Evolutionary conservation across 371 early-diverging fungal genomes (phyloP).

Genomic region (Mycotypha africana): DNA sequence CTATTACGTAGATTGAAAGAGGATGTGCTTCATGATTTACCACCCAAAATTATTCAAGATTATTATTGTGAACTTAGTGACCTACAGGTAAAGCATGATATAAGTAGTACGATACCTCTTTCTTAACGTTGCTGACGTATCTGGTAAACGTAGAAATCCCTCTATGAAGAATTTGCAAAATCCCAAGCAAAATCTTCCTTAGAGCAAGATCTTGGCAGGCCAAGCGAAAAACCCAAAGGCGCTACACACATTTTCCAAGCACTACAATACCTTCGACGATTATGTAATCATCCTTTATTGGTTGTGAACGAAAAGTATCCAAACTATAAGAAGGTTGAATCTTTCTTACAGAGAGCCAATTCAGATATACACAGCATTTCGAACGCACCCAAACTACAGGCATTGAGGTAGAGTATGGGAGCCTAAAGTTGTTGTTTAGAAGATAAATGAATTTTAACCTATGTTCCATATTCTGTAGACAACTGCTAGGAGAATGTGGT

Average conservation of each 20-base stretch:
- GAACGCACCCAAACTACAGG: constrained; percentile 91
- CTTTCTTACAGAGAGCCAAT: constrained; percentile 53
- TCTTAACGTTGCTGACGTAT: too few relatives aligned
- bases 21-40: constrained; percentile 97
- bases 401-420: constrained; percentile 75
- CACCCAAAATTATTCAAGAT: constrained; percentile 99
- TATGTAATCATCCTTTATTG: constrained; percentile 95
- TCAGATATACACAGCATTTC: constrained; percentile 74
- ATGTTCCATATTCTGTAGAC: constrained; percentile 35
- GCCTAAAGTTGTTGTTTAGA: too few relatives aligned
- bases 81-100: constrained; percentile 44
- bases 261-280: constrained; percentile 90
- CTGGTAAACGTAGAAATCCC: constrained; percentile 66
- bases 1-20: constrained; percentile 96
- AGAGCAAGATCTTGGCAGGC: constrained; percentile 47
- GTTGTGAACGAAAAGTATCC: constrained; percentile 86
- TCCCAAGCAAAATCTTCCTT: constrained; percentile 53
- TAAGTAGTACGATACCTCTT: neutral
- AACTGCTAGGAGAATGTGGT: constrained; percentile 89
- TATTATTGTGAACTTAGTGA: constrained; percentile 94
- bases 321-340: constrained; percentile 63
- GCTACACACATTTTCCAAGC: constrained; percentile 95
- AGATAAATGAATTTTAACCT: neutral
- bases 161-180: constrained; percentile 89
- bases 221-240: constrained; percentile 23